Conservation (phyloP, 352 stramenopile genomes). For the Plasmopara muralis region DNA sequence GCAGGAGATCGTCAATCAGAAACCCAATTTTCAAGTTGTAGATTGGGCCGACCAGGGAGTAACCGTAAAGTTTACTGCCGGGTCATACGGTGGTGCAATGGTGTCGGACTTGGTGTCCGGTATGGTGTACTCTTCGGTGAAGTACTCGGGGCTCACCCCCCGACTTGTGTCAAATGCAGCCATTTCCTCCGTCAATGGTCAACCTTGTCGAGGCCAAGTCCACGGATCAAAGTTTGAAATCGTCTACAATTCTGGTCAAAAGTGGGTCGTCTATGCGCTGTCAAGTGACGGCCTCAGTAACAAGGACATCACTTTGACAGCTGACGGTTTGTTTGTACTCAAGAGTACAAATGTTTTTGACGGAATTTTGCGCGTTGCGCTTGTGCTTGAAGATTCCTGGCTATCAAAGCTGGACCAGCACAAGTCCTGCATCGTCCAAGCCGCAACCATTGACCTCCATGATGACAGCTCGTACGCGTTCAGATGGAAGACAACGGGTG, state of each 20-base stretch:
- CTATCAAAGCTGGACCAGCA: slow-evolving; percentile 36
- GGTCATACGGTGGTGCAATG: slow-evolving; percentile 24
- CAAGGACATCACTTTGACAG: slow-evolving; percentile 33
- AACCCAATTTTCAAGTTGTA: slow-evolving; percentile 42
- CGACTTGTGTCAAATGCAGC: slow-evolving; percentile 31
- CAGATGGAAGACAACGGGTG: slow-evolving; percentile 50
- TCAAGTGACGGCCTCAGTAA: slow-evolving; percentile 31
- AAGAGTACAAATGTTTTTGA: slow-evolving; percentile 32
- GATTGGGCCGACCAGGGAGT: slow-evolving; percentile 55
- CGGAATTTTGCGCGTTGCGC: slow-evolving; percentile 39
- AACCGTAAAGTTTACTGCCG: slow-evolving; percentile 36
- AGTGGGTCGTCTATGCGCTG: slow-evolving; percentile 54
- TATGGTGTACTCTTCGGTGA: slow-evolving; percentile 54
- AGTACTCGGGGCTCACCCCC: slow-evolving; percentile 39
- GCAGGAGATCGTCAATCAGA: slow-evolving; percentile 33
- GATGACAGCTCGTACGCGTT: slow-evolving; percentile 44
- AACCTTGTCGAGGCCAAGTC: slow-evolving; percentile 18
- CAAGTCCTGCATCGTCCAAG: slow-evolving; percentile 45
- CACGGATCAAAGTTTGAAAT: slow-evolving; percentile 43
- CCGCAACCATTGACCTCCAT: slow-evolving; percentile 30
- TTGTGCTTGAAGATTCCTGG: slow-evolving; percentile 35
- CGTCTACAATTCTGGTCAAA: slow-evolving; percentile 44
- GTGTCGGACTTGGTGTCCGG: slow-evolving; percentile 48
- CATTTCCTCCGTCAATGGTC: slow-evolving; percentile 45
- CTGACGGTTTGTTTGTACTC: slow-evolving; percentile 32